Evolutionary conservation across 257 asterid genomes (phyloP), one percentile per base, ranked within the genome.

Genomic region (Sherardia arvensis): DNA sequence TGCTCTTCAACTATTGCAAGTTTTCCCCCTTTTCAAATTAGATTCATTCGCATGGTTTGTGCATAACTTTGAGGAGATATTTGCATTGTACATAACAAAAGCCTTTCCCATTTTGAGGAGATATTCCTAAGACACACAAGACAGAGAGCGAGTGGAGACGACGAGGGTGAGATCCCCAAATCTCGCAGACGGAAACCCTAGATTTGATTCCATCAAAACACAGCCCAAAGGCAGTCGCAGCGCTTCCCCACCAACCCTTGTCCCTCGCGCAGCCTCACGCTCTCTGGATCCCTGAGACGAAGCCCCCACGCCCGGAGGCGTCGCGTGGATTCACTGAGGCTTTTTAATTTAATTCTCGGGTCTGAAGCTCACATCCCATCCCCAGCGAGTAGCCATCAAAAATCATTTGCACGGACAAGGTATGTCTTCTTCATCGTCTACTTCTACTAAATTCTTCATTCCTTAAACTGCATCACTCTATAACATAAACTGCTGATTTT

Each of bases 291-390:
- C n/a, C 57, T 15, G 30, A 22, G 38, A 67, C n/a, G n/a, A n/a
- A 73, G 28, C 34, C 45, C 68, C 82, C 85, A 83, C 90, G 94
- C 94, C 66, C 81, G 73, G 68, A 67, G 86, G 53, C 86, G 78
- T 83, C 94, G 94, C 94, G 94, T 83, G 90, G 82, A 79, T 76
- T 81, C 8, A 2, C 14, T 1, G 5, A 20, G 1, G 8, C 0
- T 51, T 51, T 0, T 51, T 22, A 7, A 20, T 48, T 48, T 48
- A 17, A 17, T 48, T 48, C 26, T 55, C 29, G 76, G 81, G 36
- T 7, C 62, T 22, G 62, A 29, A 58, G 45, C 33, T 57, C 40
- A 12, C 40, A 57, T 12, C 36, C 30, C 61, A n/a, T 15, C 38
- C 15, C 10, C 59, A n/a, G 72, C 72, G 72, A 68, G 72, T 60